Base-by-base conservation (phyloP, 1,139 yeast species). In the Suhomyces taliae region DNA sequence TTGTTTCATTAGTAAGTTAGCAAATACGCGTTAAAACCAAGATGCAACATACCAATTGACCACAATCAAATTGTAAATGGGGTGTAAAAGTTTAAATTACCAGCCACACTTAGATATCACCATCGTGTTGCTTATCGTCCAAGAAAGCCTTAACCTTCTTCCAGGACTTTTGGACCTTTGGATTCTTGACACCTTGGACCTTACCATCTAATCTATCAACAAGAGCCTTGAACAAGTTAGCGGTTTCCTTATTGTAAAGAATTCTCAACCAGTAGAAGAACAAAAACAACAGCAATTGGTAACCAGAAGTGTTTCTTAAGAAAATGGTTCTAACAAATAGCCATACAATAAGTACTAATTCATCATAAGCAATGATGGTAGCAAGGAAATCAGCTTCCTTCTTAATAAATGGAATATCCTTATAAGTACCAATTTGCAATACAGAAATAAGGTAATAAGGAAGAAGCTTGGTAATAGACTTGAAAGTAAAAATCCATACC, bases 231-330 rank as follows among this genome's bases (percentile, higher is more conserved):
- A 81, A 67, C 56, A 80, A 70, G 47, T 65, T 68, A 43, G 73
- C 70, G 3, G 84, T 78, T 51, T 77, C 76, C 51, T 72, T 74
- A 58, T 76, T 78, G 61, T 76, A 79, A 53, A 81, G 70, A 47
- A 86, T 65, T 67, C 90, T 79, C 55, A 87, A 68, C 90, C 91
- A 86, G 69, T 81, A 84, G 60, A 86, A 82, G 47, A 78, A 64
- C 48, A 75, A 58, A 62, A 83, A 83, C 43, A 80, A 60, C 11
- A 74, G 74, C 60, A 86, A 71, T 48, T 85, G 87, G 64, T 71
- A 85, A 2, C 93, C 95, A 3, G 89, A 76, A 11, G 87, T 74
- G 41, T 85, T 84, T 63, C 85, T 79, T 62, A 84, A 77, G 47
- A 83, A 63, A 24, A 84, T 47, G 0, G 91, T 83, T 60, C 89